Evolutionary conservation across 169 alveolate genomes (phyloP), one percentile per base, ranked within the genome.

Genomic region (Babesia ovis): DNA sequence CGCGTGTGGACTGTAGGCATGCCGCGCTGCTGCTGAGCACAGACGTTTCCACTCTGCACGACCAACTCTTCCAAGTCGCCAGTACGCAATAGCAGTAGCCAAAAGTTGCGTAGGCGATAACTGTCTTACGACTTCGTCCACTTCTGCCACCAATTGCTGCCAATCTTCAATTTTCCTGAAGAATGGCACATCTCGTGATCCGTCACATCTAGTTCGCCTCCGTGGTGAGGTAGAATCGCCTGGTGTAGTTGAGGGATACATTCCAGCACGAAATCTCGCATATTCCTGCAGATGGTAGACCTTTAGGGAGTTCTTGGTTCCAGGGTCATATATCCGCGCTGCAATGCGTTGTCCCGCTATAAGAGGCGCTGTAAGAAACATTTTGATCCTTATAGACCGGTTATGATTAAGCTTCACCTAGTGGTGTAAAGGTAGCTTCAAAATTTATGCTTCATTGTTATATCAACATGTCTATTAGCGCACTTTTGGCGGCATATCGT

Each of bases 281-380:
- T 57, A 50, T 41, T 81, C 89, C 67, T 81, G 89, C 27, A 81
- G 75, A 48, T 81, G 73, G 45, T 81, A 81, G n/a, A 81, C 89
- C 66, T 81, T 81, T 32, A 81, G 46, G 16, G 89, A 81, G 22
- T 50, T n/a, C 60, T 72, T 81, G 5, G 77, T 53, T 22, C 45
- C 43, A 32, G 57, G 41, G 41, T 70, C 81, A 46, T 27, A 64
- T 45, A 66, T 48, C 12, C 12, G 51, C 50, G 67, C 27, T 31
- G 50, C 48, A 4, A 57, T 45, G 32, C 67, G 67, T 31, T 57
- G 67, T 16, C 29, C 11, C 39, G 60, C 46, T 8, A 27, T 57
- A 3, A 46, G 57, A 1, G 58, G 14, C 20, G 11, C 46, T 4
- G 31, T 14, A 25, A 14, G 11, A 20, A 42, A 43, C 71, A 61